These are phyloP conservation scores for Coemansia sp. DNA, from an alignment of 192 early-diverging fungal genomes.

Conservation along the genomic window DNA sequence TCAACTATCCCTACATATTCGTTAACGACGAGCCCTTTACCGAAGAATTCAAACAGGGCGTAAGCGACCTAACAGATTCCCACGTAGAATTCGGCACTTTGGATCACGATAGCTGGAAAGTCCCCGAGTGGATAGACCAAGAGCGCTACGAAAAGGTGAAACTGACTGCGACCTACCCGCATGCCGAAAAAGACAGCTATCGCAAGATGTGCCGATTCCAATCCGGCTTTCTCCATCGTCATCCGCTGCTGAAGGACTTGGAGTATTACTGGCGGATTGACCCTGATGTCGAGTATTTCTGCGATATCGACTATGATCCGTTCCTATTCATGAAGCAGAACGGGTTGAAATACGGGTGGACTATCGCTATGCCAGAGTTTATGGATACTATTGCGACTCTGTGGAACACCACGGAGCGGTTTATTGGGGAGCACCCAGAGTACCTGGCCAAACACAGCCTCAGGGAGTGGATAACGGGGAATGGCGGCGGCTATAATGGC, in stretches of 20 bases:
- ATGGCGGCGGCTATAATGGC: slow-evolving; percentile 54
- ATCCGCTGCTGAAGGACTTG: slow-evolving; percentile 32
- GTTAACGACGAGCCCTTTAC: slow-evolving; percentile 74
- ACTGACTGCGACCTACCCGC: slow-evolving; percentile 19
- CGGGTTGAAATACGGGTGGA: slow-evolving; percentile 42
- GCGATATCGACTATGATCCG: slow-evolving; percentile 50
- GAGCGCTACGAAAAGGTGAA: slow-evolving; percentile 16
- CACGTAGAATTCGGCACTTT: slow-evolving; percentile 36
- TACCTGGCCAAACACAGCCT: slow-evolving; percentile 26
- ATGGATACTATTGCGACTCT: slow-evolving; percentile 33
- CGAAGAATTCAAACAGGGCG: slow-evolving; percentile 60
- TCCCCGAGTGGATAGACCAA: slow-evolving; percentile 50
- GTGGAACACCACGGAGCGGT: slow-evolving; percentile 32
- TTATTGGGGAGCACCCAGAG: slow-evolving; percentile 21
- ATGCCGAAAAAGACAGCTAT: slow-evolving; percentile 38
- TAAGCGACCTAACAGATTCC: slow-evolving; percentile 32
- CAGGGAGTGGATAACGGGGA: slow-evolving; percentile 28
- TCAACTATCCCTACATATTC: slow-evolving; percentile 82
- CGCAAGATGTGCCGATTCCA: slow-evolving; percentile 47
- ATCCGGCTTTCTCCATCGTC: slow-evolving; percentile 36
- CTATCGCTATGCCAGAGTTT: slow-evolving; percentile 30
- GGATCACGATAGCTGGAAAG: slow-evolving; percentile 37
- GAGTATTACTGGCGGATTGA: slow-evolving; percentile 57
- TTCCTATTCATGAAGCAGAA: slow-evolving; percentile 41
- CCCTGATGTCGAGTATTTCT: slow-evolving; percentile 47